Conservation (phyloP, 441 rosid genomes). For the Syzygium malaccense region DNA sequence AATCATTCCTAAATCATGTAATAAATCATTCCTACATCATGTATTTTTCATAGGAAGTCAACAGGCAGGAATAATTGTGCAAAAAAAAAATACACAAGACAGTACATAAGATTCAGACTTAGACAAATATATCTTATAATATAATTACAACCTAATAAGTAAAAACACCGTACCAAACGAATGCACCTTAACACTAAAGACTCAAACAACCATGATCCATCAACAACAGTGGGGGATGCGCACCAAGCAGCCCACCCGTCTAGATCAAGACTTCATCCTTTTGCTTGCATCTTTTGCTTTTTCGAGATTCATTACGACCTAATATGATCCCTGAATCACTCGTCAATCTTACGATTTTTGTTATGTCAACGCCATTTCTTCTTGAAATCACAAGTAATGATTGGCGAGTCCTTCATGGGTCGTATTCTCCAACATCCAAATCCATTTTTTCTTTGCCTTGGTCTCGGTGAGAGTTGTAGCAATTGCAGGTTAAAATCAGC, state of each 20-base stretch:
- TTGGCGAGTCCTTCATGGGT: background rate
- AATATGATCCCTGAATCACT: background rate
- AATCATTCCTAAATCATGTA: background rate
- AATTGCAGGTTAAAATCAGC: background rate
- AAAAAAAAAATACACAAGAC: background rate
- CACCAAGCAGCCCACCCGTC: too few relatives aligned
- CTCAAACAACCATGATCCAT: too few relatives aligned
- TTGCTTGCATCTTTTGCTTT: background rate
- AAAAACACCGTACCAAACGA: too few relatives aligned
- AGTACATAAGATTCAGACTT: background rate
- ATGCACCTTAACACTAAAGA: too few relatives aligned
- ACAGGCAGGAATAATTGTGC: background rate
- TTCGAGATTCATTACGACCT: background rate
- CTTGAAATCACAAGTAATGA: background rate
- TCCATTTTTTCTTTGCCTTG: background rate
- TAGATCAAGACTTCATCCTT: background rate
- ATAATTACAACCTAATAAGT: too few relatives aligned
- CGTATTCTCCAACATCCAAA: background rate
- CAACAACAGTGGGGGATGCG: background rate
- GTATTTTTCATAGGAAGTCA: background rate
- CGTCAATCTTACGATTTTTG: background rate
- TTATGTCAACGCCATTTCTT: background rate
- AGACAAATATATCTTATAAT: too few relatives aligned
- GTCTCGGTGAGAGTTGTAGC: background rate
- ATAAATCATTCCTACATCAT: background rate